Percentiles rank a stretch among this genome's conserved stretches.
Conservation (phyloP, 2,329 filamentous ascomycete genomes). For the Pyricularia pennisetigena region DNA sequence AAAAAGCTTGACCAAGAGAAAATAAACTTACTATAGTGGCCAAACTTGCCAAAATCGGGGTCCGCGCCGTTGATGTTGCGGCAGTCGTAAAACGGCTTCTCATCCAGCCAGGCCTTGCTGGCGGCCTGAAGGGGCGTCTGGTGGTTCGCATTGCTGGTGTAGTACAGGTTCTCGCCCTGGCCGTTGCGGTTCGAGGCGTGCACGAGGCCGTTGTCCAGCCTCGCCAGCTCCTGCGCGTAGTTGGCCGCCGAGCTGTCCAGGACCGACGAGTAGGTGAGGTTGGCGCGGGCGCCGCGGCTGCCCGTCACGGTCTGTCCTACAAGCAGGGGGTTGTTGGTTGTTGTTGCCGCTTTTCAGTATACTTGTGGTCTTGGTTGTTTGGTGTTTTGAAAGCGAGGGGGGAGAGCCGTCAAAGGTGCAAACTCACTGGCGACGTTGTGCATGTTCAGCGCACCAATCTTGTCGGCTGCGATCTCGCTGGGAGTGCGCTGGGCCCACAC, state of each 20-base stretch:
- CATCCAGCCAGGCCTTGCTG: not conserved
- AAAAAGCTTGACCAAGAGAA: not conserved
- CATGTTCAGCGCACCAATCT: not conserved
- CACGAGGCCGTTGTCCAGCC: not conserved
- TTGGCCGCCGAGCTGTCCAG: not conserved
- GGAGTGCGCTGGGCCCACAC: not conserved
- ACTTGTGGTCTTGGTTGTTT: not conserved
- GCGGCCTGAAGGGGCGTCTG: not conserved
- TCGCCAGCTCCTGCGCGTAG: not conserved
- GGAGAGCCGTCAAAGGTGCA: not conserved
- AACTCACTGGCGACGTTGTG: not conserved
- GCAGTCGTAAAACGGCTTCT: not conserved
- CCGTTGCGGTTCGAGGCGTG: not conserved
- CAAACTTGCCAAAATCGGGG: not conserved
- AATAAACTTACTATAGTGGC: not conserved
- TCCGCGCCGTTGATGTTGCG: not conserved
- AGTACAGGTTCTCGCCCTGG: not conserved
- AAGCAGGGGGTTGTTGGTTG: not conserved
- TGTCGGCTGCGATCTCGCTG: not conserved
- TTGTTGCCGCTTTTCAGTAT: not conserved
- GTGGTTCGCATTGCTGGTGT: not conserved
- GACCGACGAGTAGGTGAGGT: not conserved
- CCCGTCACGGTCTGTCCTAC: not conserved
- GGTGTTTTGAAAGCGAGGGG: not conserved
- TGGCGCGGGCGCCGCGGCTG: not conserved